A percentile compares a stretch with the other conserved stretches of the same genome.
Evolutionary conservation across 2,329 filamentous ascomycete species (phyloP).

Genomic region (Ceratocystiopsis sp.): DNA sequence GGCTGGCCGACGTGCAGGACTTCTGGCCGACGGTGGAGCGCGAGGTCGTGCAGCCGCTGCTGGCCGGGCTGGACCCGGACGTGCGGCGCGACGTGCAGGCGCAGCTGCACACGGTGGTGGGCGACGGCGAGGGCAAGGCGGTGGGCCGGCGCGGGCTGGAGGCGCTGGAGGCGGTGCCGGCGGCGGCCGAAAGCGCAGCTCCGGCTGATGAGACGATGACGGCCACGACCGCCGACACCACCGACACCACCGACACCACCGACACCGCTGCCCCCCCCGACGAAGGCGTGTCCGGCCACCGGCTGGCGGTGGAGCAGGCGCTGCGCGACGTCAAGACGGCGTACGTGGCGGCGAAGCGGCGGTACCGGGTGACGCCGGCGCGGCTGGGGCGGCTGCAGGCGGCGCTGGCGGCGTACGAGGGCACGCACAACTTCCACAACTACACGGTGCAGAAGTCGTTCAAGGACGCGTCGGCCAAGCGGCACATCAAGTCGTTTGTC

Average conservation of each 20-base stretch:
- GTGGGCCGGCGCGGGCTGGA: slow-evolving; percentile 3
- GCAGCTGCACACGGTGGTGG: slow-evolving; percentile 29
- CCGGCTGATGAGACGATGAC: slow-evolving; percentile 3
- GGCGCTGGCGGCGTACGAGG: slow-evolving; percentile 57
- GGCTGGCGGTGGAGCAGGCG: slow-evolving; percentile 38
- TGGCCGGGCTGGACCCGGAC: slow-evolving; percentile 44
- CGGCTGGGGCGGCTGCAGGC: slow-evolving; percentile 63
- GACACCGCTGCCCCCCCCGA: slow-evolving; percentile 14
- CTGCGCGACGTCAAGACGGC: slow-evolving; percentile 63
- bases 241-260: slow-evolving; percentile 2
- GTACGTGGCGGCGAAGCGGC: slow-evolving; percentile 66
- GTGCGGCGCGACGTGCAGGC: slow-evolving; percentile 45
- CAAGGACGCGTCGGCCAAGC: slow-evolving; percentile 68
- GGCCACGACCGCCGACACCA: not conserved
- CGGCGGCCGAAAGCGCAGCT: not conserved
- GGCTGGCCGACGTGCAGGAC: slow-evolving; percentile 59
- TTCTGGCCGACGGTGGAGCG: slow-evolving; percentile 80
- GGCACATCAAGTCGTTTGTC: slow-evolving; percentile 83
- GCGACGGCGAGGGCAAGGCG: slow-evolving; percentile 5
- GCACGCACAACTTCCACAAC: slow-evolving; percentile 90
- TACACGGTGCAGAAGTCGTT: slow-evolving; percentile 83
- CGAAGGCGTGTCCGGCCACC: not conserved
- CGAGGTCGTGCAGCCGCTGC: slow-evolving; percentile 56
- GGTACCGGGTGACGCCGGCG: slow-evolving; percentile 59
- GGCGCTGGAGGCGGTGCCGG: slow-evolving; percentile 6